Evolutionary conservation across 2,329 filamentous ascomycete genomes (phyloP), one percentile per base, ranked within the genome.

Genomic region (Phialocephala sp.): DNA sequence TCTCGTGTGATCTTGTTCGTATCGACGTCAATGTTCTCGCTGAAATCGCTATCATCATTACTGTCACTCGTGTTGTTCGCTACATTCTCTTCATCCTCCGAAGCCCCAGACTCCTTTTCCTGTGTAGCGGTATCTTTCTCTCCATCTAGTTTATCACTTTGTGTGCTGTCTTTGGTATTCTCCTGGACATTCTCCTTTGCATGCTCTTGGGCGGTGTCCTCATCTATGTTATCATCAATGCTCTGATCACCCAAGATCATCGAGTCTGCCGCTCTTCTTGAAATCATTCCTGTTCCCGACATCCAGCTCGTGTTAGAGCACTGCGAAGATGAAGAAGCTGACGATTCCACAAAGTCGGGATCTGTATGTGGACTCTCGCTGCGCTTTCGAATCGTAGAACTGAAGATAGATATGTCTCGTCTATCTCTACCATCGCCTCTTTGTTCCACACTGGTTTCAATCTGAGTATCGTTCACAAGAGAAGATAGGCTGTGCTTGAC

Each of bases 331-430:
- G 27, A 32, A 18, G 50, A 54, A 32, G 50, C 11, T 15, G 27
- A 3, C 1, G 50, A 54, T n/a, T 54, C 50, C 22, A 22, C n/a
- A 12, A 54, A 54, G 14, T 54, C 50, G 24, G 50, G 50, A 54
- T 54, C 50, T 18, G 50, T 54, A 11, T 32, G 50, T 54, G 50
- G 50, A n/a, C 50, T 54, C 6, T 54, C 24, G 12, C 50, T 54
- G 5, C 14, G 4, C 14, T 54, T 5, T 54, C 50, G 50, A 15
- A 5, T 18, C n/a, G 5, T 4, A n/a, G 27, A 18, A 35, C 12
- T 15, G 27, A 2, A 32, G 24, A 12, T 54, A 18, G 14, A 54
- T 8, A 54, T 32, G 4, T 54, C 27, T 12, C 24, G 1, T 32
- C 50, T 35, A 3, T 3, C 50, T 18, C 22, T 32, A 4, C 14